phyloP scores from a whole-genome alignment of 371 early-diverging fungal species.

The Mortierella sp. region DNA sequence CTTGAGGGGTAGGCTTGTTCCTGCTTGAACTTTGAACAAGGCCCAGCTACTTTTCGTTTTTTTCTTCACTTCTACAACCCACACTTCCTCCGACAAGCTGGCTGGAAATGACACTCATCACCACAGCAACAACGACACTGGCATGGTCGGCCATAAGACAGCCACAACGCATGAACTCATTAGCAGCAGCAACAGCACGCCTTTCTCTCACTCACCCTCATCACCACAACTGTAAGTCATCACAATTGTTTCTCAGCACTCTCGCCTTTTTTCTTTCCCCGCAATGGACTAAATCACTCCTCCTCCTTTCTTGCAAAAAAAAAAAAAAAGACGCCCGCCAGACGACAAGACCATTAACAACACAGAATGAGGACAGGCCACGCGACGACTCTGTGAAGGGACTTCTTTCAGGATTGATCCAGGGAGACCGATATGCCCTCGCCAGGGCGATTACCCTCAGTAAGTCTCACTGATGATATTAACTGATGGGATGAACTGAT shows the following conservation, averaged over 20 bases:
- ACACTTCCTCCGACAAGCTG: background rate
- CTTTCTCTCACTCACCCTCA: background rate
- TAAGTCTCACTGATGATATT: constrained; percentile 22
- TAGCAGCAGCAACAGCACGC: background rate
- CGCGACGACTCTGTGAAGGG: constrained; percentile 53
- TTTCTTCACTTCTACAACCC: background rate
- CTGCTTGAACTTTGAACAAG: background rate
- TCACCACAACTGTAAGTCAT: background rate
- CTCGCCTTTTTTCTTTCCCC: background rate
- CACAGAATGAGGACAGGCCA: background rate
- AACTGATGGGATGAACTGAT: background rate
- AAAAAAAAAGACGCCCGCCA: background rate
- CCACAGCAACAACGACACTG: background rate
- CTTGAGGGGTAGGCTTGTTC: background rate
- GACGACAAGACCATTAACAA: background rate
- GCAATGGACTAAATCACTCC: background rate
- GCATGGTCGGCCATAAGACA: constrained; percentile 3
- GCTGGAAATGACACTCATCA: background rate
- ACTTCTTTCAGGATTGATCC: constrained; percentile 48
- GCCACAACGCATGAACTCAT: background rate
- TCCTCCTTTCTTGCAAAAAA: background rate
- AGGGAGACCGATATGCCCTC: constrained; percentile 62
- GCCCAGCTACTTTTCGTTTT: background rate
- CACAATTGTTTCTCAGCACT: background rate
- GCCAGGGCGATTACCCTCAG: constrained; percentile 78